These are phyloP conservation scores for Ogataea wickerhamii DNA, from an alignment of 805 yeast species.

Conservation along the genomic window DNA sequence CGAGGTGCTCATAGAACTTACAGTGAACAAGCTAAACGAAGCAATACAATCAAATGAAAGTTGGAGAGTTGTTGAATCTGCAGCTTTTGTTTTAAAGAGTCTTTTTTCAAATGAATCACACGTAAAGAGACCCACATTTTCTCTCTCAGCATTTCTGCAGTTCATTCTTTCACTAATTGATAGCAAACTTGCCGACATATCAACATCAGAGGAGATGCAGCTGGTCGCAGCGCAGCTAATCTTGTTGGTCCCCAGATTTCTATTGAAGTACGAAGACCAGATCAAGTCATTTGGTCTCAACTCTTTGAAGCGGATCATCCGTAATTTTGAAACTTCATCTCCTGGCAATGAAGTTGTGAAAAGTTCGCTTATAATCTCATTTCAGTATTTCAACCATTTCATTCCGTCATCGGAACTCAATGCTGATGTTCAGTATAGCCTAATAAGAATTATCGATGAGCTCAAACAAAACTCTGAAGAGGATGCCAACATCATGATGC, in stretches of 20 bases:
- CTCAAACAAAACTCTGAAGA: slow-evolving; percentile 66
- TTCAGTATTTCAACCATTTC: slow-evolving; percentile 41
- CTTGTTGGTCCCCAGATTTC: slow-evolving; percentile 51
- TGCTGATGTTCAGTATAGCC: slow-evolving; percentile 23
- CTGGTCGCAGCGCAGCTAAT: slow-evolving; percentile 48
- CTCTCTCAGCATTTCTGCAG: slow-evolving; percentile 24
- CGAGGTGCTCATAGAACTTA: slow-evolving; percentile 17
- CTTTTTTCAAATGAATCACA: slow-evolving; percentile 40
- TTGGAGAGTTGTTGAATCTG: slow-evolving; percentile 40
- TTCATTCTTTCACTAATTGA: slow-evolving; percentile 13
- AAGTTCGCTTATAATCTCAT: slow-evolving; percentile 44
- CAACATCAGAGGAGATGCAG: slow-evolving; percentile 20
- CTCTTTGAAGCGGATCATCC: slow-evolving; percentile 22
- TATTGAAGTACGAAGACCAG: slow-evolving; percentile 46
- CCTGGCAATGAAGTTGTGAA: slow-evolving; percentile 21
- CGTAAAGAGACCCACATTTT: slow-evolving; percentile 16
- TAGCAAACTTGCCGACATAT: slow-evolving; percentile 13
- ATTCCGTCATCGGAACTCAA: slow-evolving; percentile 22
- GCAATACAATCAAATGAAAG: slow-evolving; percentile 6
- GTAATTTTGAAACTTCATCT: slow-evolving; percentile 23
- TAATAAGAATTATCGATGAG: slow-evolving; percentile 37
- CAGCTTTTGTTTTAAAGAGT: slow-evolving; percentile 38
- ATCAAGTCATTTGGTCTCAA: slow-evolving; percentile 23
- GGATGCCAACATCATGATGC: slow-evolving; percentile 70
- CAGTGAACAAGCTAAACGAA: slow-evolving; percentile 17